Base-by-base conservation (phyloP, 2,329 filamentous ascomycete species). In the Penicillium sp. region DNA sequence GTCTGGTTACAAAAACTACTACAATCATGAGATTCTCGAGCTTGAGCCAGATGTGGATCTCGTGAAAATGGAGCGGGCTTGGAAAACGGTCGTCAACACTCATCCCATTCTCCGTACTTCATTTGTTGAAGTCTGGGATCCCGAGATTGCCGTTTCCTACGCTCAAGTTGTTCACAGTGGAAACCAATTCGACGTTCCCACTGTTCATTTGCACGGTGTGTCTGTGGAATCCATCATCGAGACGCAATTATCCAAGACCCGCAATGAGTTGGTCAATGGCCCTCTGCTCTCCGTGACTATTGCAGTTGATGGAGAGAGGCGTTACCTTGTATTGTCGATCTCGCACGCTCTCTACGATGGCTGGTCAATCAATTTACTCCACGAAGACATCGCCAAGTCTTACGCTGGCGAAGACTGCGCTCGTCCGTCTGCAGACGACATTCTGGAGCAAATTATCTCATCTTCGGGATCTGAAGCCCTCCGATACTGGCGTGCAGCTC, bases 261-360 rank as follows among this genome's bases (percentile, higher is more conserved):
- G 31, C 24, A 51, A 45, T 10, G 49, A 60, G 8, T 34, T 55
- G 4, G 18, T 42, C 9, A 32, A 73, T 72, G 3, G 64, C 56
- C 5, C 67, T 71, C 1, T 72, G 57, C 2, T 62, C 55, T 13
- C 71, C 14, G 51, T 84, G 13, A 72, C 71, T 3, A 47, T 79
- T 4, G 61, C 79, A 18, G 58, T 69, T 14, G 66, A 73, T 18
- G 52, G 65, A 0, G 47, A 57, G 5, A 67, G 72, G 14, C 67
- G 50, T 3, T 81, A 80, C 53, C 64, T 85, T n/a, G 54, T 84
- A 4, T 69, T 97, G 1, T 92, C 91, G 0, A 86, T 96, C 38
- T 83, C 92, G 0, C 92, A 97, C 72, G 91, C 92, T 1, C 79
- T 96, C 18, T 97, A 97, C 61, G 92, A 97, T 67, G 92, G 92